Base-by-base conservation (phyloP, 164 flowering plant species). In the Cinnamomum micranthum region DNA sequence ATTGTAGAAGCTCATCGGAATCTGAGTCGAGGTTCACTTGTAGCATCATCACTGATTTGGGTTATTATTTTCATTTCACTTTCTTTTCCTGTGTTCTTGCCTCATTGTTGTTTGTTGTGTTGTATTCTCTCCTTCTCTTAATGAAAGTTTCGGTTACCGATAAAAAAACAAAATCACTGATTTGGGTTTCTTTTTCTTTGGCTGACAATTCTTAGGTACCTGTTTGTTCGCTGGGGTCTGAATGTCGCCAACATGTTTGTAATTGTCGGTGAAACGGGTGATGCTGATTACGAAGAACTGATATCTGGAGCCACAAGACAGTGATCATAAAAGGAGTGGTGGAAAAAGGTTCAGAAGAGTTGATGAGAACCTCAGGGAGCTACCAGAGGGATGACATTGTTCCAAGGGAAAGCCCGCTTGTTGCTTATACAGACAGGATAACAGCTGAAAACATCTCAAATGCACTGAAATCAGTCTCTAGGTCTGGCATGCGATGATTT, bases 191-290 rank as follows among this genome's bases (percentile, higher is more conserved):
- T 6, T 67, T 35, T 67, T 19, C 47, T 17, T 0, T 41, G 9
- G 4, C 28, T 52, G 66, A 24, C 71, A n/a, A 73, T 74, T 28
- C 11, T 25, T 58, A 92, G 99, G 91, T 94, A 93, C 84, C 85
- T 95, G 4, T 94, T 92, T 63, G 98, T 94, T 14, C 93, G 99
- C 7, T 95, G 99, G 99, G 88, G 94, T 73, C 50, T 94, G 77
- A 90, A 92, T 24, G 91, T 94, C 3, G 87, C 97, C 23, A 92
- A 92, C 82, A 91, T 95, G 97, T 90, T 66, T 59, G 96, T 95
- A 28, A 67, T 95, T 69, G 85, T 91, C 22, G 98, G 99, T 1
- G 99, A 94, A 72, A 83, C 84, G 0, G 98, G 98, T 6, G 99
- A 95, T 73, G 91, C 98, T 0, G 99, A 95, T 73, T 83, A 91